Percentiles rank a stretch among this genome's conserved stretches.
These are phyloP conservation scores for Phytophthora quininea DNA, from an alignment of 352 stramenopile genomes.

Conservation along the genomic window DNA sequence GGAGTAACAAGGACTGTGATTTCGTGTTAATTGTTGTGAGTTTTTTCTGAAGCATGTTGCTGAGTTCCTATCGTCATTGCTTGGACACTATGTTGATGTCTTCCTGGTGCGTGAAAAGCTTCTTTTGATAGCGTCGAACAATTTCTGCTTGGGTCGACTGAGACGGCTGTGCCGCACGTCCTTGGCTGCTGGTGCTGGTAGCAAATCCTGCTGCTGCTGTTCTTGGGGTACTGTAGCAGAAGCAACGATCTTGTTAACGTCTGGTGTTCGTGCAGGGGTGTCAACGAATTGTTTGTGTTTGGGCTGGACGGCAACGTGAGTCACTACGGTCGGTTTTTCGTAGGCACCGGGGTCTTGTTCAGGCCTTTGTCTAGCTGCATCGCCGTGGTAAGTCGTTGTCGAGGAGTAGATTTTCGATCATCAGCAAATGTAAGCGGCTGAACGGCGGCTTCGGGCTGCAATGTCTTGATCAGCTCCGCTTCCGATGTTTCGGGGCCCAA, in stretches of 20 bases:
- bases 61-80: background rate
- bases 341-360: constrained; percentile 25
- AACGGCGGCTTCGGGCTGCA: constrained; percentile 12
- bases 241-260: background rate
- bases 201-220: constrained; percentile 16
- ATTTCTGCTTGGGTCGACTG: constrained; percentile 73
- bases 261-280: background rate
- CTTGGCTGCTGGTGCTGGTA: constrained; percentile 6
- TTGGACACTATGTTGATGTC: constrained; percentile 11
- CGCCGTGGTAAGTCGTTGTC: constrained; percentile 55
- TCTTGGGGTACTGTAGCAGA: background rate
- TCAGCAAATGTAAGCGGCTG: background rate
- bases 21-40: constrained; percentile 14
- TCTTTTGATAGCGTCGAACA: constrained; percentile 66
- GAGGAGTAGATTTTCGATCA: constrained; percentile 46
- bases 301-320: constrained; percentile 19
- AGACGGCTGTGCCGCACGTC: constrained; percentile 24
- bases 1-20: constrained; percentile 24
- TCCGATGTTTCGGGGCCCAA: constrained; percentile 40
- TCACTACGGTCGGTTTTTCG: constrained; percentile 22
- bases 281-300: constrained; percentile 23
- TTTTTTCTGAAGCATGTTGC: no score
- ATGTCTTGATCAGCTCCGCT: constrained; percentile 15
- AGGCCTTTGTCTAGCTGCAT: constrained; percentile 57
- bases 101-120: constrained; percentile 43